A percentile compares a stretch with the other conserved stretches of the same genome.
Conservation (phyloP, 2,329 filamentous ascomycete species). For the Colletotrichum tropicale region DNA sequence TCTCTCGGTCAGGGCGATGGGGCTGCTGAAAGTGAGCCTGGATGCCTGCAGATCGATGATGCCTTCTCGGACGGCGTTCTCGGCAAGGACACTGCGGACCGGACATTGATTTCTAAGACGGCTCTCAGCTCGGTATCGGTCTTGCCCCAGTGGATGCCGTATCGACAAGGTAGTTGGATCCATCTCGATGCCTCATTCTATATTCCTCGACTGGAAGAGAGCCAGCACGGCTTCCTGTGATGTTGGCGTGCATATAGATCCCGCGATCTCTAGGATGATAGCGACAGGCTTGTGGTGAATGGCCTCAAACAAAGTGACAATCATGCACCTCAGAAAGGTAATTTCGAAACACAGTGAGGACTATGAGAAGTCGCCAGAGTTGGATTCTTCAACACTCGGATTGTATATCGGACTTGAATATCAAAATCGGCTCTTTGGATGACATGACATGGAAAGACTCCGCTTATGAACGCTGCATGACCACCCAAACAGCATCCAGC, state of each 20-base stretch:
- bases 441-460: not conserved
- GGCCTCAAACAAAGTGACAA: not conserved
- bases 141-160: conserved; percentile 34
- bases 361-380: not conserved
- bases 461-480: not conserved
- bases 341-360: not conserved
- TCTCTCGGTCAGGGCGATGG: not conserved
- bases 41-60: not conserved
- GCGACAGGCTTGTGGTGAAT: not conserved
- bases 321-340: not conserved
- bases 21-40: not conserved
- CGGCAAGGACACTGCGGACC: not conserved
- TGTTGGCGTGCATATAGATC: not conserved
- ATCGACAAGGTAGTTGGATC: not conserved
- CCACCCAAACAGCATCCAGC: conserved; percentile 12
- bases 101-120: not conserved
- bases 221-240: not conserved
- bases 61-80: not conserved
- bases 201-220: not conserved
- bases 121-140: not conserved
- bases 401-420: not conserved
- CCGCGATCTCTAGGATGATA: not conserved
- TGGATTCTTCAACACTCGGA: not conserved
- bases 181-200: accelerated
- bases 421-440: not conserved